phyloP scores from a whole-genome alignment of 164 flowering plant genomes.

The Umbellularia californica region DNA sequence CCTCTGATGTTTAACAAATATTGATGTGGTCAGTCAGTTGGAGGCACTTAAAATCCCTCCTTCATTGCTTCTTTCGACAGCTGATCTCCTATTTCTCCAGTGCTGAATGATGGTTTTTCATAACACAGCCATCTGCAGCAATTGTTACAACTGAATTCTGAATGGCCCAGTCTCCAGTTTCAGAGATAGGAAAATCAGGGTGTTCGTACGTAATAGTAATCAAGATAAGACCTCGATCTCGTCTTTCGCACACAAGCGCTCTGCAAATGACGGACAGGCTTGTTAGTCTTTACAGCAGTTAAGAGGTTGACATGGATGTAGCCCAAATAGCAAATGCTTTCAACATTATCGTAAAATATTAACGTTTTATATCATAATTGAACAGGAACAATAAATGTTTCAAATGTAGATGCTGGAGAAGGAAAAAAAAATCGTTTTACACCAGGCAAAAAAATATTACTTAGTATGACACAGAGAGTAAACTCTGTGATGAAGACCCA shows the following conservation, averaged over 20 bases:
- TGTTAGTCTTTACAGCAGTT: neutral
- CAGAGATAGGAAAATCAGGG: neutral
- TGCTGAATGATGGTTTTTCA: neutral
- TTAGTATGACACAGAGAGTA: neutral
- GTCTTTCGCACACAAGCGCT: constrained; percentile 54
- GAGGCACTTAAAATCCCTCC: neutral
- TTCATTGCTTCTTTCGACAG: neutral
- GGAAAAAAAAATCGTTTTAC: no score
- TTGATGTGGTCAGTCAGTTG: neutral
- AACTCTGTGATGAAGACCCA: neutral
- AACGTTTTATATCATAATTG: neutral
- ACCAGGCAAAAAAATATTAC: neutral
- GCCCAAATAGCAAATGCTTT: neutral
- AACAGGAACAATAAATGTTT: no score
- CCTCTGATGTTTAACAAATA: neutral
- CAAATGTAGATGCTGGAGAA: neutral
- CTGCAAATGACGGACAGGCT: constrained; percentile 24
- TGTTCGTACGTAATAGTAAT: neutral
- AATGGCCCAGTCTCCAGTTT: neutral
- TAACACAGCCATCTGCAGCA: neutral
- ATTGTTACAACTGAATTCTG: neutral
- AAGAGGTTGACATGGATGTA: neutral
- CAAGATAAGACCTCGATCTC: constrained; percentile 11
- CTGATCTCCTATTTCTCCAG: neutral
- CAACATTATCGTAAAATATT: neutral